Percentiles rank a stretch among this genome's conserved stretches.
Conservation (phyloP, 129 eudicot genomes). For the Scalesia atractyloides region DNA sequence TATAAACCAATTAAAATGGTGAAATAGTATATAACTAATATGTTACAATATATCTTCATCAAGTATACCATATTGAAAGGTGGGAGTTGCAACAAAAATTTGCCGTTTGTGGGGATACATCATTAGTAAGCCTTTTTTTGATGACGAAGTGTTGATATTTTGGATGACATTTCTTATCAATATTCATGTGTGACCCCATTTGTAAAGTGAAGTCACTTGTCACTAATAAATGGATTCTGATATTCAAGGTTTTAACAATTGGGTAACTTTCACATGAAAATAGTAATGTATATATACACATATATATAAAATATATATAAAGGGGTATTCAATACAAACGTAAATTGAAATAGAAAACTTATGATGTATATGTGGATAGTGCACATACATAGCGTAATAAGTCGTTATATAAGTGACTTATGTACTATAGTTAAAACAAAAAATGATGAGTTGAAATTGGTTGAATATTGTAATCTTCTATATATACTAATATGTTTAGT, state of each 20-base stretch:
- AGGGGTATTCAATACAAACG: too few species aligned
- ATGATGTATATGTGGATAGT: too few species aligned
- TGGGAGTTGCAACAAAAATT: conserved; percentile 6
- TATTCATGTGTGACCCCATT: conserved; percentile 26
- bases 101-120: conserved; percentile 16
- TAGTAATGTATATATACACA: not conserved
- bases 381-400: too few species aligned
- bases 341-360: too few species aligned
- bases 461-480: too few species aligned
- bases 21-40: not conserved
- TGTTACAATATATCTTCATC: not conserved
- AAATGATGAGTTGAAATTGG: too few species aligned
- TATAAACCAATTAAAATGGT: not conserved
- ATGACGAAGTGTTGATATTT: conserved; percentile 25
- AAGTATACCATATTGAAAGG: not conserved
- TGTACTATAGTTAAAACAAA: too few species aligned
- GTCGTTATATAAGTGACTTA: too few species aligned
- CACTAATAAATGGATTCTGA: conserved; percentile 20
- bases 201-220: conserved; percentile 8
- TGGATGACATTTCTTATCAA: conserved; percentile 19
- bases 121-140: conserved; percentile 10
- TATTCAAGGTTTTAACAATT: not conserved
- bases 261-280: not conserved
- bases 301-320: too few species aligned
- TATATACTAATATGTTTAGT: not conserved